Base-by-base conservation (phyloP, 73 alveolate species). In the Loxodes magnus region DNA sequence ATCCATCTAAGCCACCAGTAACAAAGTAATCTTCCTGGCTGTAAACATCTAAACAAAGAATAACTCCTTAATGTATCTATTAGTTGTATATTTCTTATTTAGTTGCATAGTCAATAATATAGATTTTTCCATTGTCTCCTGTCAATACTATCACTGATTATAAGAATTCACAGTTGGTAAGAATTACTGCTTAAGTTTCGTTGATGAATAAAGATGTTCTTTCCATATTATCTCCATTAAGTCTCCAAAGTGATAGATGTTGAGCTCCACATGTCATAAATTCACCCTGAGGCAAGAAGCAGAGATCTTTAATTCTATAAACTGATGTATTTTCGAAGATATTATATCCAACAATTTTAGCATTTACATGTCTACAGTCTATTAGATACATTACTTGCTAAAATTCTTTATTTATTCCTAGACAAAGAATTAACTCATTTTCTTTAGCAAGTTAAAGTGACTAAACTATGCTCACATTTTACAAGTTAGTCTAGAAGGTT, bases 211-310 rank as follows among this genome's bases (percentile, higher is more conserved):
- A 77, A n/a, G 70, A 54, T 25, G 54, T 49, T 51, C 68, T 51
- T 63, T 87, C 94, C 4, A 87, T 52, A 65, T 69, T 63, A 51
- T 61, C 33, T 15, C 94, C 93, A 55, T 75, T 74, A 23, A 76
- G 60, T 39, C 68, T 58, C 97, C 99, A 92, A 42, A 77, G 58
- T 5, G 92, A 59, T 65, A 92, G 63, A 56, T 92, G 99, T 52
- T 92, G 82, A 10, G 88, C 74, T 2, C 99, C 99, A 67, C 96
- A 82, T 2, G 99, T 88, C 28, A 83, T 84, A 65, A 92, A 88
- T 57, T 73, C 78, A 28, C 87, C 69, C n/a, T 84, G 84, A 38
- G 82, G 94, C 36, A 68, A 73, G 73, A 92, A 88, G 34, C 80
- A 89, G 27, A 92, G 71, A 63, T 92, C 99, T 59, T 92, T 92